Evolutionary conservation across 2,329 filamentous ascomycete species (phyloP), one percentile per base, ranked within the genome.

Genomic region (Exophiala bonariae): DNA sequence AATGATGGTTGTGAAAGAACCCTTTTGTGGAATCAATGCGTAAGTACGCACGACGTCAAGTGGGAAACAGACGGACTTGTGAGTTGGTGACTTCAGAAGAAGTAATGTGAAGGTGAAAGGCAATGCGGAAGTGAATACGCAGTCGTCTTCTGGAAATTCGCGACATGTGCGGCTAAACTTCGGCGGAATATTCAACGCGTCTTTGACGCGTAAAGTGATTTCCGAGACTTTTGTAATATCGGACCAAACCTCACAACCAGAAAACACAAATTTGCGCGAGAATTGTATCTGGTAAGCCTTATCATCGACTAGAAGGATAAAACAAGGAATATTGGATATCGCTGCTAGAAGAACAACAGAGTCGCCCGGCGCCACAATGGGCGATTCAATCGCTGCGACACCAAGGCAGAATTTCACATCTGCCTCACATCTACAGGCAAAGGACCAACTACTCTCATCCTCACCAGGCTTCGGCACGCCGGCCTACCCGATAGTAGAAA

Each of bases 381-480:
- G 61, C 18, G 55, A 61, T 31, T 45, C 52, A 30, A 48, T 56
- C 23, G 44, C n/a, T n/a, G n/a, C 52, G 38, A 54, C 57, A 20
- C 55, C 53, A 13, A 47, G 49, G 31, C 51, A 26, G 6, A 26
- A 26, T 56, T n/a, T 52, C 51, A 20, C 14, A 46, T 10, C 49
- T 33, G 17, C 32, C 41, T 49, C 53, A 56, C 63, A 61, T 59
- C 61, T 53, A 31, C 43, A 56, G 7, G 34, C 59, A 23, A 49
- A 60, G 28, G 83, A 86, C 41, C 78, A 80, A 33, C 83, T 93
- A 51, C 89, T 89, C 3, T 96, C 91, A 0, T 95, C 90, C 1
- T 96, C 90, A 16, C 89, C 91, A 7, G 89, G 86, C 32, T 96
- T 96, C 69, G 89, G 82, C 41, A 96, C 91, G 2, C 91, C 91